phyloP scores from a whole-genome alignment of 129 eudicot genomes.

The Scalesia atractyloides region DNA sequence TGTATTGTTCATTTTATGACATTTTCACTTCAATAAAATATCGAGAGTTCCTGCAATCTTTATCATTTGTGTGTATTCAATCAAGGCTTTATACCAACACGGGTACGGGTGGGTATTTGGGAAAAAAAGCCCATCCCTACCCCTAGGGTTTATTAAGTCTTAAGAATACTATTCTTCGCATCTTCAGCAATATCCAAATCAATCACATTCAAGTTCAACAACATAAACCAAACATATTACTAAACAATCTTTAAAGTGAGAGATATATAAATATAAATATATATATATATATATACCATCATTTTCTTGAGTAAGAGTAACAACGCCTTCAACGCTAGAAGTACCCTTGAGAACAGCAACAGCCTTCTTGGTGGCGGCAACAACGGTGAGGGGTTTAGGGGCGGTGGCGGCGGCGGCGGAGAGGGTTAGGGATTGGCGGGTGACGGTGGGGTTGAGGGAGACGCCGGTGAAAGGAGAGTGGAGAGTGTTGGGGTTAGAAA shows the following conservation, averaged over 20 bases:
- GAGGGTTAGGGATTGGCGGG: conserved; percentile 47
- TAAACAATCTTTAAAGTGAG: not conserved
- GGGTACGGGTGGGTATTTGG: too few species aligned
- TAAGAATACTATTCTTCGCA: too few species aligned
- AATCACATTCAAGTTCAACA: too few species aligned
- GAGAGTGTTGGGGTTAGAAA: conserved; percentile 43
- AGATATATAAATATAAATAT: not conserved
- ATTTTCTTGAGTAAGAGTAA: conserved; percentile 78
- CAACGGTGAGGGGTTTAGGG: conserved; percentile 63
- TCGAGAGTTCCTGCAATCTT: too few species aligned
- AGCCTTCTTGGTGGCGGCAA: conserved; percentile 82
- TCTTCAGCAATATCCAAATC: too few species aligned
- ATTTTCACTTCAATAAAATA: too few species aligned
- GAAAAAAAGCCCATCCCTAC: too few species aligned
- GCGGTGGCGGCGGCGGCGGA: conserved; percentile 42
- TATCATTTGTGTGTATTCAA: too few species aligned
- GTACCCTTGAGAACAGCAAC: conserved; percentile 94
- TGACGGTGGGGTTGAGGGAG: conserved; percentile 46
- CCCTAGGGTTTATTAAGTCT: too few species aligned
- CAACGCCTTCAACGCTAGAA: conserved; percentile 88
- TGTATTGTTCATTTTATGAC: too few species aligned
- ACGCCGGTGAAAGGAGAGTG: conserved; percentile 55
- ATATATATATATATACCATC: conserved; percentile 52
- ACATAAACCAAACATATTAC: too few species aligned
- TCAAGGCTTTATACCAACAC: too few species aligned